Evolutionary conservation across 345 rosid genomes (phyloP).

Genomic region (Draba incana): DNA sequence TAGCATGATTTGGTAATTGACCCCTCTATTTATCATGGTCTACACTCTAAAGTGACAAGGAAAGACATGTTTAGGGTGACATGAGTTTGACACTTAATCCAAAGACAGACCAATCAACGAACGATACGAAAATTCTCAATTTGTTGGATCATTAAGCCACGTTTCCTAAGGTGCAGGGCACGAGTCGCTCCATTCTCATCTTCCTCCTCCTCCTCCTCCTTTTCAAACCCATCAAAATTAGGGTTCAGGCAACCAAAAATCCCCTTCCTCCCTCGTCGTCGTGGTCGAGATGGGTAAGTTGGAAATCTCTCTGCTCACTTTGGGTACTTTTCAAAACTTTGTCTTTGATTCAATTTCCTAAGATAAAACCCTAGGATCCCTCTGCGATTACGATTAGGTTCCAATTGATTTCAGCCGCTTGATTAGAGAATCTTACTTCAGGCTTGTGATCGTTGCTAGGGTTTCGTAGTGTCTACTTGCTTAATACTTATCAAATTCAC

Average conservation of each 20-base stretch:
- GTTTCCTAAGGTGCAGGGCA: constrained; percentile 28
- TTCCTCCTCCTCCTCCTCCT: background rate
- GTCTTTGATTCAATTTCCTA: constrained; percentile 19
- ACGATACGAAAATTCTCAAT: background rate
- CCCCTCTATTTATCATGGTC: no score
- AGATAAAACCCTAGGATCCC: background rate
- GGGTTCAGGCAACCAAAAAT: constrained; percentile 18
- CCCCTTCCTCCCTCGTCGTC: constrained; percentile 6
- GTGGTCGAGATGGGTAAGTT: constrained; percentile 16
- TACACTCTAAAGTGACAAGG: no score
- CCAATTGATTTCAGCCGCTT: background rate
- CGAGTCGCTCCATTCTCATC: constrained; percentile 22
- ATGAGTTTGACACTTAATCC: background rate
- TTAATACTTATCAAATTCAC: background rate
- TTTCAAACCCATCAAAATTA: constrained; percentile 6
- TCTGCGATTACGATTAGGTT: constrained; percentile 8
- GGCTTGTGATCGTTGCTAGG: constrained; percentile 11
- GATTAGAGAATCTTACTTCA: constrained; percentile 8
- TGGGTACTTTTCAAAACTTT: constrained; percentile 20
- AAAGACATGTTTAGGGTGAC: constrained; percentile 4
- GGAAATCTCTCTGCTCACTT: background rate
- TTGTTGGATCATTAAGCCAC: constrained; percentile 30
- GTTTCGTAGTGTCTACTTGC: constrained; percentile 4
- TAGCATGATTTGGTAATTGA: no score
- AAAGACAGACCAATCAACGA: constrained; percentile 29